These are phyloP conservation scores for Cephalotrichum gorgonifer DNA, from an alignment of 2,329 filamentous ascomycete species.

Conservation along the genomic window DNA sequence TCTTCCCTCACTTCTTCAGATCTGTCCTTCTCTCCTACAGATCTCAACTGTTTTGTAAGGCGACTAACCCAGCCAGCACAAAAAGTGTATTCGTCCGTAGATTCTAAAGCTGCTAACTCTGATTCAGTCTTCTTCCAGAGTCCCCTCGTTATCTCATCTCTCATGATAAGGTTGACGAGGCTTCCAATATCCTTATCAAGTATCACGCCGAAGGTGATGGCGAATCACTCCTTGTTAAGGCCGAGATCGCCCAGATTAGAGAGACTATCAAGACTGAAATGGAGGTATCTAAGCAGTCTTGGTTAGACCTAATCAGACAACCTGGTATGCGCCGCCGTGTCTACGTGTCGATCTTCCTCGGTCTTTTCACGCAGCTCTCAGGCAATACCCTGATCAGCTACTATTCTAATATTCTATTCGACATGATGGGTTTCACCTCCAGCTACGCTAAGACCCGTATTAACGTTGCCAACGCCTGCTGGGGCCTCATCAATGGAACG, in stretches of 20 bases:
- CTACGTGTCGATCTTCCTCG: conserved; percentile 36
- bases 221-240: conserved; percentile 40
- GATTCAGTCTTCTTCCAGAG: conserved; percentile 16
- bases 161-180: conserved; percentile 19
- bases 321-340: conserved; percentile 38
- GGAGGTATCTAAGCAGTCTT: conserved; percentile 40
- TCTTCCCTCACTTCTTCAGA: conserved; percentile 28
- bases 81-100: background rate
- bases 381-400: conserved; percentile 39
- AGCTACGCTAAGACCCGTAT: conserved; percentile 32
- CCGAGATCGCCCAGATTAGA: conserved; percentile 51
- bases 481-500: conserved; percentile 31
- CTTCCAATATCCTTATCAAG: conserved; percentile 19
- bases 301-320: conserved; percentile 40
- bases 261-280: conserved; percentile 44
- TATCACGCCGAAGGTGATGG: conserved; percentile 42
- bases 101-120: background rate
- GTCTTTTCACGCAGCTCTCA: conserved; percentile 43
- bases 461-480: conserved; percentile 32
- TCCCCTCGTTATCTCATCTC: conserved; percentile 22
- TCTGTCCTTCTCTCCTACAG: conserved; percentile 28
- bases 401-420: conserved; percentile 35
- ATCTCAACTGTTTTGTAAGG: conserved; percentile 12
- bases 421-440: conserved; percentile 31
- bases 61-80: background rate